phyloP scores from a whole-genome alignment of 1,139 yeast species.

The Groenewaldozyma auringiensis region DNA sequence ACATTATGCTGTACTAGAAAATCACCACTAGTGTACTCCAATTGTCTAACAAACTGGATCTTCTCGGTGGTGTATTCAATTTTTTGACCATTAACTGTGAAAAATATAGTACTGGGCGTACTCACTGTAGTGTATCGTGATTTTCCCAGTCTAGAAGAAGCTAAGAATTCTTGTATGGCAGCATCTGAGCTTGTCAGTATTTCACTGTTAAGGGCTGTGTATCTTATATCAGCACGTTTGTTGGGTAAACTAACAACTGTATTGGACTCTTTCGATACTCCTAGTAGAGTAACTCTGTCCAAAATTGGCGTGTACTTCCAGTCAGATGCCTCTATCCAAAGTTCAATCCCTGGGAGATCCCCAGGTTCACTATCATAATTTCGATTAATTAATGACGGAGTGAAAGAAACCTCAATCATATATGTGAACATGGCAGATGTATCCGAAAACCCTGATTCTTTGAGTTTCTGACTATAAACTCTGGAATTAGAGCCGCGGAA shows the following conservation, averaged over 20 bases:
- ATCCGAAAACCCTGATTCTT: slow-evolving; percentile 1
- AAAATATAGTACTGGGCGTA: slow-evolving; percentile 36
- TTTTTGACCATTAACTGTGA: slow-evolving; percentile 33
- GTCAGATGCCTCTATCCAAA: slow-evolving; percentile 44
- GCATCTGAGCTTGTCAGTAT: slow-evolving; percentile 32
- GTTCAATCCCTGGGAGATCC: slow-evolving; percentile 46
- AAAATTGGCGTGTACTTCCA: slow-evolving; percentile 34
- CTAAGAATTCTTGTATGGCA: slow-evolving; percentile 35
- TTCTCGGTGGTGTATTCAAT: slow-evolving; percentile 41
- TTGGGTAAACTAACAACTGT: slow-evolving; percentile 39
- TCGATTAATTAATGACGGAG: slow-evolving; percentile 1
- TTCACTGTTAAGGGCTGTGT: slow-evolving; percentile 34
- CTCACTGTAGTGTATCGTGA: slow-evolving; percentile 33
- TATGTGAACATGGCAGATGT: neutral
- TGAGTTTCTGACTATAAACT: neutral
- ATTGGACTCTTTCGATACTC: slow-evolving; percentile 44
- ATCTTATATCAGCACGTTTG: slow-evolving; percentile 38
- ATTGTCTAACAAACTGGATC: slow-evolving; percentile 38
- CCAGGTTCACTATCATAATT: slow-evolving; percentile 16
- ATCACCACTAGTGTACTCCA: slow-evolving; percentile 36
- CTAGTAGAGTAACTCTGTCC: slow-evolving; percentile 37
- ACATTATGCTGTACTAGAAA: slow-evolving; percentile 40
- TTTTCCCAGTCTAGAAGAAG: slow-evolving; percentile 36
- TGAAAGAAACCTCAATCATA: slow-evolving; percentile 1
- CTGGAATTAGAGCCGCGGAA: neutral